These are phyloP conservation scores for Phaeosphaeria sp. DNA, from an alignment of 2,329 filamentous ascomycete species.

Conservation along the genomic window DNA sequence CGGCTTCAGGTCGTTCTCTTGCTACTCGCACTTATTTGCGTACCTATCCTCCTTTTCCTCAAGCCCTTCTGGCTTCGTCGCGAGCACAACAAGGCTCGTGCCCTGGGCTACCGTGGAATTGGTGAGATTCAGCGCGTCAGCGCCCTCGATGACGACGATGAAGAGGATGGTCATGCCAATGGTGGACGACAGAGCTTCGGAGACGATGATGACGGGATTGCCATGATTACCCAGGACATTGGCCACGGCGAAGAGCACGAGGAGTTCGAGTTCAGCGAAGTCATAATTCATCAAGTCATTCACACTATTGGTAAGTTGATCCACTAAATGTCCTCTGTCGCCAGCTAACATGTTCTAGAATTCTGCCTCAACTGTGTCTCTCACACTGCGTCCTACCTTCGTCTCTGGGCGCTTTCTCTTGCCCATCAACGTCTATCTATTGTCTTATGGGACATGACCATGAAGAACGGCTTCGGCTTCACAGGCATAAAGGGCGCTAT, in stretches of 20 bases:
- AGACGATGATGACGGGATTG: constrained; percentile 81
- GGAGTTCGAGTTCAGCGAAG: constrained; percentile 95
- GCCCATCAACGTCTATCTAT: constrained; percentile 97
- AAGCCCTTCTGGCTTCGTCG: constrained; percentile 95
- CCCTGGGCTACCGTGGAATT: constrained; percentile 88
- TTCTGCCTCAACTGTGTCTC: constrained; percentile 99
- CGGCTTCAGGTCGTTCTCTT: constrained; percentile 78
- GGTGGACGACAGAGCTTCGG: constrained; percentile 70
- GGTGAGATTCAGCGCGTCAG: constrained; percentile 88
- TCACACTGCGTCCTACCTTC: constrained; percentile 97
- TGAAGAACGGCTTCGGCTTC: constrained; percentile 75
- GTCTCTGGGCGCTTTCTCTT: constrained; percentile 95
- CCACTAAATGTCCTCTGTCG: not conserved
- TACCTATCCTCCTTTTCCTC: constrained; percentile 88
- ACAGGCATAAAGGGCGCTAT: constrained; percentile 74
- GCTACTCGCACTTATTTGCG: constrained; percentile 81
- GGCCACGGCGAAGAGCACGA: constrained; percentile 78
- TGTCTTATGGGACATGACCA: constrained; percentile 96
- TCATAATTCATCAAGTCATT: constrained; percentile 99
- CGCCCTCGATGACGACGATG: constrained; percentile 87
- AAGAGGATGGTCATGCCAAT: constrained; percentile 64
- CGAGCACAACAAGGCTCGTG: constrained; percentile 89
- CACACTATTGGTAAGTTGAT: constrained; percentile 85
- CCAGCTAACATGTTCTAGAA: constrained; percentile 60
- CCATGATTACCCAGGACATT: constrained; percentile 88